Base-by-base conservation (phyloP, 2,329 filamentous ascomycete genomes). In the Phoma sp. region DNA sequence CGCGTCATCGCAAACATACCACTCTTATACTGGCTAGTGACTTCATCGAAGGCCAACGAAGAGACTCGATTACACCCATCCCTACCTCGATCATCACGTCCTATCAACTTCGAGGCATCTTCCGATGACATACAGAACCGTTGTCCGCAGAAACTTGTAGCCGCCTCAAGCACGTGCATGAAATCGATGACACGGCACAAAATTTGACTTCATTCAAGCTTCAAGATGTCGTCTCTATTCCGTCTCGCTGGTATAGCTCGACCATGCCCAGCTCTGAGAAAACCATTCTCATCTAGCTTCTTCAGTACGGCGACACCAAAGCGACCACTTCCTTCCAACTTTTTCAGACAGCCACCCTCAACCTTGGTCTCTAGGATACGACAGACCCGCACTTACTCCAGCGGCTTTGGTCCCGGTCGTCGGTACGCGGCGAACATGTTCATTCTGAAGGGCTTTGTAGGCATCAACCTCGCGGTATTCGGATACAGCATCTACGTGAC, bases 391-490 rank as follows among this genome's bases (percentile, higher is more conserved):
- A 45, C 43, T 40, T 60, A 34, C 32, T 50, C 34, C 48, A 36
- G 29, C 53, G 37, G 52, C 3, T 50, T 50, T 7, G 51, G 51
- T 28, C 18, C 20, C 6, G n/a, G 40, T 21, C 51, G 51, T 25
- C 51, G 18, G 3, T 26, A 21, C 17, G 45, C 36, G 7, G 47
- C 47, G 14, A 56, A 56, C 30, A 46, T 37, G 29, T 20, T 40
- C 7, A 52, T 75, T 25, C 59, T 77, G 38, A 76, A 71, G 45
- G 55, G 62, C 17, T 50, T 80, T 48, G 73, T 80, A 34, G 74
- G 71, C 33, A 30, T 76, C 60, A 81, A 81, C 54, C 51, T 64
- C 17, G 70, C 69, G 46, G 63, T 80, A 42, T 81, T 74, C 49
- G 62, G 56, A 29, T 73, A 74, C 50, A 75, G 68, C 64, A 49